Percentiles rank a stretch among this genome's conserved stretches.
phyloP scores from a whole-genome alignment of 192 early-diverging fungal species.

The Mortierella claussenii region DNA sequence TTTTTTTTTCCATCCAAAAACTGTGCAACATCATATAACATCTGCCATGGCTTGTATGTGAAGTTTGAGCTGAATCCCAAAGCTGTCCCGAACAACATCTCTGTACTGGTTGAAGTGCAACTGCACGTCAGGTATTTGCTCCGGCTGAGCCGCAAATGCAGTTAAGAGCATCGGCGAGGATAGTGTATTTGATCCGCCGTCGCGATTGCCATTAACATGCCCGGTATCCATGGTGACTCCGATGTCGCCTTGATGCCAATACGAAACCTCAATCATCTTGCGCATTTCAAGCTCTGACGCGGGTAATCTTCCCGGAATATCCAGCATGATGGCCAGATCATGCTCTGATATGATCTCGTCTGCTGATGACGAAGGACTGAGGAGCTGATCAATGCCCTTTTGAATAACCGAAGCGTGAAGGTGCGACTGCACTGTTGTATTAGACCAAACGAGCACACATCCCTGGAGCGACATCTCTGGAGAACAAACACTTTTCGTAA shows the following conservation, averaged over 20 bases:
- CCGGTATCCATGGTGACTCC: not conserved
- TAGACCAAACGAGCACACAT: slow-evolving; percentile 31
- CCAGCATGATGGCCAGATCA: slow-evolving; percentile 33
- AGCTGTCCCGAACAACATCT: slow-evolving; percentile 6
- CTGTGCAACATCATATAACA: not conserved
- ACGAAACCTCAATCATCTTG: slow-evolving; percentile 42
- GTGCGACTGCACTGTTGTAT: slow-evolving; percentile 4
- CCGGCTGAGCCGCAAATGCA: slow-evolving; percentile 47
- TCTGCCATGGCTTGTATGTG: slow-evolving; percentile 33
- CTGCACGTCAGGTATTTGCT: slow-evolving; percentile 22
- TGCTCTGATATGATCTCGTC: slow-evolving; percentile 14
- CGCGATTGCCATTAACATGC: not conserved
- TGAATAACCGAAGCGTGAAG: slow-evolving; percentile 12
- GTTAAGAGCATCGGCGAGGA: slow-evolving; percentile 17
- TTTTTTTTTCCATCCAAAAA: not conserved
- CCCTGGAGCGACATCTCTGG: slow-evolving; percentile 47
- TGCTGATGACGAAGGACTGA: slow-evolving; percentile 3
- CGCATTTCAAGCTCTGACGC: slow-evolving; percentile 15
- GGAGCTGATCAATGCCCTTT: slow-evolving; percentile 8
- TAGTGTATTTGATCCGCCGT: not conserved
- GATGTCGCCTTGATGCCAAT: slow-evolving; percentile 21
- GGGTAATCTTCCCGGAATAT: slow-evolving; percentile 34
- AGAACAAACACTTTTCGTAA: slow-evolving; percentile 17
- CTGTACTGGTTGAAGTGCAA: slow-evolving; percentile 28
- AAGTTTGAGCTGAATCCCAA: slow-evolving; percentile 18